A percentile compares a stretch with the other conserved stretches of the same genome.
These are phyloP conservation scores for Protostelium mycophagum DNA, from an alignment of 78 protist genomes.

Conservation along the genomic window DNA sequence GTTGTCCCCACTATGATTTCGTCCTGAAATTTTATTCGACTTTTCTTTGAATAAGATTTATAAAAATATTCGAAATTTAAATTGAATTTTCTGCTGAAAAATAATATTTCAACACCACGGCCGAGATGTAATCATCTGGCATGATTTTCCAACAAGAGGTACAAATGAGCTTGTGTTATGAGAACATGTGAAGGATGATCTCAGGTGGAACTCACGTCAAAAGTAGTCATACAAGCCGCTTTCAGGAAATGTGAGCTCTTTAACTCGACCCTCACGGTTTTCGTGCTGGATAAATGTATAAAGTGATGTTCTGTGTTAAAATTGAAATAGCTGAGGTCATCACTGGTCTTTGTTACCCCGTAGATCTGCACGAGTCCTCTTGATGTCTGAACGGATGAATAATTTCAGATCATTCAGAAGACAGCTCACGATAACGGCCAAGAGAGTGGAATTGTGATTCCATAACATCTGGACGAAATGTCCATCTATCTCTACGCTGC, in stretches of 20 bases:
- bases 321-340: background rate
- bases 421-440: background rate
- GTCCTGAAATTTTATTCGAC: too few relatives aligned
- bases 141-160: too few relatives aligned
- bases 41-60: too few relatives aligned
- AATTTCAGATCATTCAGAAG: background rate
- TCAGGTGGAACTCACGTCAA: background rate
- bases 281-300: background rate
- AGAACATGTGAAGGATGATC: background rate
- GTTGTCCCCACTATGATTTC: too few relatives aligned
- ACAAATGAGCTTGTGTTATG: too few relatives aligned
- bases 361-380: background rate
- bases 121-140: too few relatives aligned
- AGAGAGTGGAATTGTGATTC: background rate
- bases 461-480: background rate
- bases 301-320: background rate
- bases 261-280: background rate
- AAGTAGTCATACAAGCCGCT: background rate
- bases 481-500: background rate
- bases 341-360: background rate
- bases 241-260: background rate
- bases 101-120: too few relatives aligned
- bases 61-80: too few relatives aligned
- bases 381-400: background rate
- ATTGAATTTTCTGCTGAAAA: too few relatives aligned